A percentile compares a stretch with the other conserved stretches of the same genome.
Evolutionary conservation across 1,139 yeast species (phyloP).

Genomic region (Candida freyschussii): DNA sequence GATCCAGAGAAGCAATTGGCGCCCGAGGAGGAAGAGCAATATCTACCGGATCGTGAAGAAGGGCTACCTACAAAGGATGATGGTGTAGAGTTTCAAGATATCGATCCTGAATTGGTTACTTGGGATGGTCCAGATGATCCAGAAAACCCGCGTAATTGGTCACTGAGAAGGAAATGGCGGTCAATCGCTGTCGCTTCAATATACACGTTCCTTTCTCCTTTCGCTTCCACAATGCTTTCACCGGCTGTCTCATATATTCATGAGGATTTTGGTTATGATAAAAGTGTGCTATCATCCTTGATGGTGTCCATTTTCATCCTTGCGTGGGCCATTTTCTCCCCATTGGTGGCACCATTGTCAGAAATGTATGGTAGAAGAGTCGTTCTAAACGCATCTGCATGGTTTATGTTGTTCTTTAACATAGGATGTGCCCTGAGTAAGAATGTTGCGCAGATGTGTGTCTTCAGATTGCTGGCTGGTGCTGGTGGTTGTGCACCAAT

Average conservation of each 20-base stretch:
- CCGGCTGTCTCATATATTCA: conserved; percentile 51
- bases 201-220: conserved; percentile 53
- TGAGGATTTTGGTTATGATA: conserved; percentile 36
- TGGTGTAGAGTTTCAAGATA: conserved; percentile 44
- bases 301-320: conserved; percentile 55
- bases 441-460: conserved; percentile 49
- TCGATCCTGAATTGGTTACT: conserved; percentile 60
- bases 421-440: conserved; percentile 54
- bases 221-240: conserved; percentile 55
- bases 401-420: conserved; percentile 48
- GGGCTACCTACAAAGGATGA: conserved; percentile 40
- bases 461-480: conserved; percentile 59
- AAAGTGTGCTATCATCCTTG: conserved; percentile 38
- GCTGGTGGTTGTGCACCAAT: conserved; percentile 62
- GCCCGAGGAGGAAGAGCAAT: conserved; percentile 6
- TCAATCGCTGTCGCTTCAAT: conserved; percentile 46
- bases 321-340: conserved; percentile 62
- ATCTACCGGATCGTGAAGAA: conserved; percentile 18
- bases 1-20: conserved; percentile 10
- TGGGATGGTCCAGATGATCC: conserved; percentile 66
- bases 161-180: conserved; percentile 33
- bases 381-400: conserved; percentile 47
- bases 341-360: conserved; percentile 55
- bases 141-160: conserved; percentile 59
- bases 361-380: conserved; percentile 55